phyloP scores from a whole-genome alignment of 2,329 filamentous ascomycete species.

The Blumeriella jaapii region DNA sequence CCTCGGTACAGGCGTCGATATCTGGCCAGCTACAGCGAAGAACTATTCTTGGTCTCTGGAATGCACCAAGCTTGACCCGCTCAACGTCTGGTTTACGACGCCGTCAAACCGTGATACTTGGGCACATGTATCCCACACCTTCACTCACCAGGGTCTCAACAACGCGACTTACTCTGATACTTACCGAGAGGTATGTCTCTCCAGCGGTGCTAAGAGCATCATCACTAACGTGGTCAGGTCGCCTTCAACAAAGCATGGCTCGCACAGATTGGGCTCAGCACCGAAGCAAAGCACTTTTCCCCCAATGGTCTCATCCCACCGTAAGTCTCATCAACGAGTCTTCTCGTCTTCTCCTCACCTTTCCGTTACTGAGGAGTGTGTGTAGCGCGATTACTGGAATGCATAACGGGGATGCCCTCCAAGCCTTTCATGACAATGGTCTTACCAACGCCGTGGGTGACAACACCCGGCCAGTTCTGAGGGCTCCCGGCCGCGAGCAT shows the following conservation, averaged over 20 bases:
- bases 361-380: too few species aligned
- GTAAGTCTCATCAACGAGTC: too few species aligned
- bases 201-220: background rate
- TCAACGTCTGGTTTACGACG: constrained; percentile 40
- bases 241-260: constrained; percentile 48
- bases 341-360: too few species aligned
- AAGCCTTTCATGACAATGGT: constrained; percentile 46
- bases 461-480: constrained; percentile 43
- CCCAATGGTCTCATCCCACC: constrained; percentile 29
- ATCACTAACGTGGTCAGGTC: constrained; percentile 27
- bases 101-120: constrained; percentile 39
- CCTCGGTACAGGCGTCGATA: constrained; percentile 35
- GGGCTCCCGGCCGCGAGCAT: constrained; percentile 35
- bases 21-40: constrained; percentile 32
- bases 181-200: constrained; percentile 32
- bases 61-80: constrained; percentile 38
- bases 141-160: constrained; percentile 45
- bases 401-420: constrained; percentile 48
- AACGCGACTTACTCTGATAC: constrained; percentile 47
- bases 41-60: constrained; percentile 14
- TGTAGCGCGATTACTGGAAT: constrained; percentile 51
- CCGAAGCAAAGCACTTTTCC: constrained; percentile 35
- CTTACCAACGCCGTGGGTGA: constrained; percentile 48
- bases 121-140: constrained; percentile 48
- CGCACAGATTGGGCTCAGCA: constrained; percentile 36